Base-by-base conservation (phyloP, 73 alveolate genomes). In the Tetrahymena thermophila region DNA sequence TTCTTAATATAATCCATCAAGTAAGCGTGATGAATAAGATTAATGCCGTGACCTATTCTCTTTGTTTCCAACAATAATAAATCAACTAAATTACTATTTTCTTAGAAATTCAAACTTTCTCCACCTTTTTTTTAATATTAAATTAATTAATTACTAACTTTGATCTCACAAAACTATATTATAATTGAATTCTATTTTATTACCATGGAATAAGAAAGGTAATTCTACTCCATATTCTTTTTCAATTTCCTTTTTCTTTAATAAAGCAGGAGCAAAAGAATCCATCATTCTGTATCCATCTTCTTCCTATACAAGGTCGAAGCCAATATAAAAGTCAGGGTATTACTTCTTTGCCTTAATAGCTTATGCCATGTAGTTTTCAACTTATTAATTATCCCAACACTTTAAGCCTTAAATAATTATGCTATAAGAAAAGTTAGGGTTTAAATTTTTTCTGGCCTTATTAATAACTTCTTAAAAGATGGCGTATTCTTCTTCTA, bases 251-350 rank as follows among this genome's bases (percentile, higher is more conserved):
- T 71, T 71, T n/a, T 71, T 71, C 37, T 71, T 71, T 28, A 94
- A 42, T 6, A 97, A 93, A 34, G 84, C 94, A 35, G 95, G 93
- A 16, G 89, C 95, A 71, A 93, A 97, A 5, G 96, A 96, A 3
- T 23, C 5, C 50, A 97, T 56, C 34, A 97, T 96, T 34, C 95
- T 85, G 84, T 94, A 34, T 10, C 43, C 34, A 58, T 97, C 98
- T 93, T 97, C 98, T 93, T 97, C 98, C 55, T 94, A 85, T 10
- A 97, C 98, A 93, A 97, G 89, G 55, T 97, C 98, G 58, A 58
- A 97, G 13, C 97, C 98, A 15, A 93, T 94, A 23, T 96, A 94
- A 16, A 97, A 93, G 34, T 94, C 94, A 31, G 56, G 57, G 35
- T 83, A 95, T 43, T 94, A 35, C 50, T 71, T 71, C 89, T 71